Evolutionary conservation across 345 rosid species (phyloP), one percentile per base, ranked within the genome.

Genomic region (Luvunga scandens): DNA sequence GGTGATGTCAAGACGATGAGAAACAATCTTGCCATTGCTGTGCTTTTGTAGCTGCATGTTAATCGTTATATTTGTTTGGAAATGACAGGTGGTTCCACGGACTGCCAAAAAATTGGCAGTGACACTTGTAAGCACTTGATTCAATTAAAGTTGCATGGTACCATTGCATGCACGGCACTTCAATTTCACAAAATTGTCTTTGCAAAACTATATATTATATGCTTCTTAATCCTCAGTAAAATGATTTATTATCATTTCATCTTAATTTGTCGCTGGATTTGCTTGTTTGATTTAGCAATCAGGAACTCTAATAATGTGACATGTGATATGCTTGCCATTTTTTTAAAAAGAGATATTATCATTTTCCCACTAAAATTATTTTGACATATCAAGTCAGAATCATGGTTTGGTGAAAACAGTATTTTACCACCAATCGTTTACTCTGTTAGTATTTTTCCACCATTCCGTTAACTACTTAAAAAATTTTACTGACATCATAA

Each of bases 1-100:
- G 81, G 66, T 57, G 81, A 68, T 30, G 22, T 48, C 63, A 53
- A 21, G 65, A 68, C 28, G 36, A 61, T n/a, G 24, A 77, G 53
- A 69, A 79, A 38, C 61, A 73, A 61, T 38, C 3, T 72, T 64
- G 64, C 86, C 84, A 80, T 78, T 69, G 76, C 76, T 33, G 18
- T 25, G 72, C 62, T 68, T 61, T 75, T 78, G 61, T 62, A 64
- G 65, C 66, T 75, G 84, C 81, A 55, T 83, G 70, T 73, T 77
- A 75, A 83, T 77, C 78, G 84, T 86, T 74, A 70, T 80, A 33
- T 73, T 79, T 65, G 79, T 80, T 75, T 57, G 72, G 75, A 81
- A 80, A 30, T 66, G 65, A 76, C 78, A 75, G 60, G 77, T 63
- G 77, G 69, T 7, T 63, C 19, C 67, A 36, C 21, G 69, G 69